Conservation (phyloP, 2,329 filamentous ascomycete species). For the Aspergillus amoenus region DNA sequence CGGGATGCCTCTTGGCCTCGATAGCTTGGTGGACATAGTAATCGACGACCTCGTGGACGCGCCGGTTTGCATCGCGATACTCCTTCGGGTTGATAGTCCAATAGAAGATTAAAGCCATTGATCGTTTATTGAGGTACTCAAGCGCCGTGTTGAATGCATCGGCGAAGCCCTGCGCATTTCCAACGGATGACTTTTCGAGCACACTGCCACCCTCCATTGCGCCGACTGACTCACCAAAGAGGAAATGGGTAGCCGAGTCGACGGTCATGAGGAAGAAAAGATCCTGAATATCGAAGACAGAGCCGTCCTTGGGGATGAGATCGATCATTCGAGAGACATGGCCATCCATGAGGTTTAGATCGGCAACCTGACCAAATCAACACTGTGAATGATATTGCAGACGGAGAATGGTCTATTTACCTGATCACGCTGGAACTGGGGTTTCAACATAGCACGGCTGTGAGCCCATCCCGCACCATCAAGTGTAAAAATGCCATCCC, state of each 20-base stretch:
- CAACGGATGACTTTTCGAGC: conserved; percentile 42
- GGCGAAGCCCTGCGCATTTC: conserved; percentile 35
- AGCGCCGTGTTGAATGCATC: conserved; percentile 37
- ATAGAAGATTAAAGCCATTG: conserved; percentile 34
- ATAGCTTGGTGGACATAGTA: conserved; percentile 50
- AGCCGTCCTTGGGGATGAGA: conserved; percentile 51
- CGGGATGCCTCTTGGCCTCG: conserved; percentile 32
- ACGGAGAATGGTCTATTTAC: conserved; percentile 40
- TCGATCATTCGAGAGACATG: conserved; percentile 71
- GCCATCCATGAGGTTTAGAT: conserved; percentile 76
- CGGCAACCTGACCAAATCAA: conserved; percentile 37
- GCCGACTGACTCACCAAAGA: conserved; percentile 74
- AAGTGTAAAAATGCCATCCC: conserved; percentile 61
- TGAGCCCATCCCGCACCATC: conserved; percentile 77
- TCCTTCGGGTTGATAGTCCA: conserved; percentile 41
- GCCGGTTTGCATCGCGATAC: conserved; percentile 40
- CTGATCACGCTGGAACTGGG: conserved; percentile 82
- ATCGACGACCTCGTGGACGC: conserved; percentile 50
- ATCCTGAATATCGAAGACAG: conserved; percentile 67
- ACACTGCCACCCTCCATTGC: conserved; percentile 53
- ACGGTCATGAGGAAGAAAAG: conserved; percentile 80
- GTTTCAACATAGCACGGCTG: conserved; percentile 75
- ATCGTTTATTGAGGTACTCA: conserved; percentile 31
- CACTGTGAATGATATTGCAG: neutral
- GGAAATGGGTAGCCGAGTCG: conserved; percentile 82